Evolutionary conservation across 2,329 filamentous ascomycete genomes (phyloP), one percentile per base, ranked within the genome.

Genomic region (Penicillium sp.): DNA sequence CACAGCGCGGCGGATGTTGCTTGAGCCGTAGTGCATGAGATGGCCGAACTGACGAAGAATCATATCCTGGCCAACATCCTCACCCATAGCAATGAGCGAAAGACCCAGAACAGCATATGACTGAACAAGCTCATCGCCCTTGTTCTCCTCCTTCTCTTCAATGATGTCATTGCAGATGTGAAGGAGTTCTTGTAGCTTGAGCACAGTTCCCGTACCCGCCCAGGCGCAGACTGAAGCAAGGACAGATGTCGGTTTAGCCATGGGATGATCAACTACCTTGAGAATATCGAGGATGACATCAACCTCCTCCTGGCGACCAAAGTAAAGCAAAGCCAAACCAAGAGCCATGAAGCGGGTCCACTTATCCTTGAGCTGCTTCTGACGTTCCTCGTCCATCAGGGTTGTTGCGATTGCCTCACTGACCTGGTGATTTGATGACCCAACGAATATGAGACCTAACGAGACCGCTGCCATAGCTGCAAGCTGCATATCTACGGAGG

Each of bases 51-150:
- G 93, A 43, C 93, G 85, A 27, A 98, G 78, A 8, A 97, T 90
- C 93, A 98, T 98, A 63, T 98, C 93, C 65, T 98, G 93, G 4
- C 94, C 94, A 41, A 98, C 84, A 44, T 98, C 94, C 65, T 98
- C 93, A 45, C 93, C 93, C 93, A 98, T 98, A 11, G 91, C 85
- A 42, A 98, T 93, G 39, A 98, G 74, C 9, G 88, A 91, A 43
- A 98, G 83, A 56, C 93, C 94, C 42, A 98, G 78, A 3, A 98
- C 91, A 40, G 93, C 93, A 62, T 98, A 98, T 3, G 90, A 86
- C 67, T 98, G 94, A 32, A 96, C 81, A 39, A 98, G 76, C 70
- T 97, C 91, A 53, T 97, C 91, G 17, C 88, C 88, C 73, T 93
- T 93, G 76, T 94, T 94, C 53, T 94, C 88, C 27, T 94, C 89